Percentiles rank a stretch among this genome's conserved stretches.
phyloP scores from a whole-genome alignment of 2,329 filamentous ascomycete genomes.

The Sodiomyces alkalinus region DNA sequence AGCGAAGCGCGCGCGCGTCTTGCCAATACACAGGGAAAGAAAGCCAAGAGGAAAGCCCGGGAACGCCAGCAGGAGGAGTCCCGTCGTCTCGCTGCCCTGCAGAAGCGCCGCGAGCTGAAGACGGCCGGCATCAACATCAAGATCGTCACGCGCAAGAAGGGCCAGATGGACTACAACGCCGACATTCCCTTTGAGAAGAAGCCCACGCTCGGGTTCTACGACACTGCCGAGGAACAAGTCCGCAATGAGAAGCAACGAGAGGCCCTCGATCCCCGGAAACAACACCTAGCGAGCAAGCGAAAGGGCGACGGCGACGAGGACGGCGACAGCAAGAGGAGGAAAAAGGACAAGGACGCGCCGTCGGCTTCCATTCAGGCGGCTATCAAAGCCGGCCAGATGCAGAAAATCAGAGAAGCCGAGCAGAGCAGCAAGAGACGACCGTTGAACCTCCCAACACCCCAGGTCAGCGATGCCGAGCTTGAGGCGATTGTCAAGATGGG shows the following conservation, averaged over 20 bases:
- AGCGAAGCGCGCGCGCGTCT: conserved; percentile 92
- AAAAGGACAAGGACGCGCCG: conserved; percentile 69
- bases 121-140: conserved; percentile 98
- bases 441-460: conserved; percentile 72
- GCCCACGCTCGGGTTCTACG: conserved; percentile 78
- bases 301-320: conserved; percentile 86
- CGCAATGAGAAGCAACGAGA: conserved; percentile 74
- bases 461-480: conserved; percentile 82
- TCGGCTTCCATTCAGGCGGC: conserved; percentile 73
- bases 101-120: conserved; percentile 93
- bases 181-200: conserved; percentile 97
- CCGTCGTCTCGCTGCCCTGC: conserved; percentile 71
- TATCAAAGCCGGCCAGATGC: conserved; percentile 83
- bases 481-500: conserved; percentile 99
- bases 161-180: conserved; percentile 99
- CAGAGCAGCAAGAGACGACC: conserved; percentile 84
- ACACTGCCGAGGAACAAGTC: conserved; percentile 68
- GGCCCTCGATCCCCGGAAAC: conserved; percentile 82
- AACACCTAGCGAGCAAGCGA: conserved; percentile 79
- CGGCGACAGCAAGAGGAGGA: conserved; percentile 64
- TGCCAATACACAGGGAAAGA: conserved; percentile 97
- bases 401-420: conserved; percentile 89
- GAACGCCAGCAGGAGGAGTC: conserved; percentile 94
- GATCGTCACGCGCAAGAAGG: conserved; percentile 77
- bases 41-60: conserved; percentile 92